These are phyloP conservation scores for Eragrostis nindensis DNA, from an alignment of 176 grass and related monocot genomes.

Conservation along the genomic window DNA sequence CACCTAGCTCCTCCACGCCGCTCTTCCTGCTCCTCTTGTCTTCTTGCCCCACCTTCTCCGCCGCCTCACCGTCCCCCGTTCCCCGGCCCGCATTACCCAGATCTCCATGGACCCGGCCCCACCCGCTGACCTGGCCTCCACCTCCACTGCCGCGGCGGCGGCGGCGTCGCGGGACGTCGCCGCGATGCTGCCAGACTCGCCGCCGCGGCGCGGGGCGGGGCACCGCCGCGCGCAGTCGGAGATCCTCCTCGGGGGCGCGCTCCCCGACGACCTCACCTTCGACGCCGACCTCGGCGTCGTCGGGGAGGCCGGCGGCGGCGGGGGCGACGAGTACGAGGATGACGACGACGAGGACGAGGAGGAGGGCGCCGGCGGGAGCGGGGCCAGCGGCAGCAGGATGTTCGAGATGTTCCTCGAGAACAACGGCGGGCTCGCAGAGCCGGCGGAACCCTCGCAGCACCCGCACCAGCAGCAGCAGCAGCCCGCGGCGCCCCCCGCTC, in stretches of 20 bases:
- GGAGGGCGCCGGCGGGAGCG: neutral
- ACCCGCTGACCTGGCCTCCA: constrained; percentile 29
- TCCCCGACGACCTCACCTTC: constrained; percentile 74
- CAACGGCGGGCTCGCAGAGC: constrained; percentile 36
- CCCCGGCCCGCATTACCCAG: constrained; percentile 37
- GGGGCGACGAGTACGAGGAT: constrained; percentile 49
- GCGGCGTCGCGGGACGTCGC: constrained; percentile 44
- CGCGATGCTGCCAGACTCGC: constrained; percentile 55
- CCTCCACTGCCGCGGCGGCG: constrained; percentile 17
- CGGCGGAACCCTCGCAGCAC: constrained; percentile 4
- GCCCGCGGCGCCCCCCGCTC: neutral
- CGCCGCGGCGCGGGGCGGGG: constrained; percentile 44
- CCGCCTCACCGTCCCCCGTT: neutral
- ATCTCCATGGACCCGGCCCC: constrained; percentile 38
- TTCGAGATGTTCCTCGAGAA: constrained; percentile 51
- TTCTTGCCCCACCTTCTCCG: neutral
- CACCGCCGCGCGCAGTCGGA: constrained; percentile 81
- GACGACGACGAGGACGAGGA: constrained; percentile 42
- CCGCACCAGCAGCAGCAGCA: constrained; percentile 18
- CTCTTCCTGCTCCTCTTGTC: constrained; percentile 29
- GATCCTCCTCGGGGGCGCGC: constrained; percentile 63
- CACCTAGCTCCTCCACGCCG: neutral
- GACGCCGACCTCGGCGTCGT: constrained; percentile 76
- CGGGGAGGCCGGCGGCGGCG: constrained; percentile 42
- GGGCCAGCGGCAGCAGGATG: constrained; percentile 25